Base-by-base conservation (phyloP, 2,329 filamentous ascomycete species). In the Shiraia sp. region DNA sequence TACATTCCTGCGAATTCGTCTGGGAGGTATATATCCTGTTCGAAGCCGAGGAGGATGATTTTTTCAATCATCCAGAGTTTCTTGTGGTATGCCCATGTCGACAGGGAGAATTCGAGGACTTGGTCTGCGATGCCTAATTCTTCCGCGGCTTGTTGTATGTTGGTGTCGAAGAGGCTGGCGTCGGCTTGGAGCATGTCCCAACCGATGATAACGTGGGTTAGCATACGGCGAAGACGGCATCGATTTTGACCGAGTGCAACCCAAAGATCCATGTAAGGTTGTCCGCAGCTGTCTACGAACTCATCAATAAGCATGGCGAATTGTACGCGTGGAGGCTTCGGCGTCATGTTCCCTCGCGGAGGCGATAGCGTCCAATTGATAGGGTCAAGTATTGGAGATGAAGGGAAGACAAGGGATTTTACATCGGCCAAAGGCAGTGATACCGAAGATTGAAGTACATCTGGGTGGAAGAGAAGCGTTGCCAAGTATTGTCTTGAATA, bases 1-100 rank as follows among this genome's bases (percentile, higher is more conserved):
- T 97, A 97, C 87, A 96, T 95, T 16, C 83, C 84, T 1, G 84
- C 80, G 8, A 93, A 77, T 67, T 99, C 93, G 65, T 95, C 87
- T 0, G 83, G 79, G 38, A 92, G 84, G 68, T 97, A 97, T 8
- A 96, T 81, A 30, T 92, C 86, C 10, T 96, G 83, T 69, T 99
- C 93, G 66, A 99, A 97, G 10, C 95, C 93, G 23, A 96, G 82
- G 62, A 96, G 88, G 12, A 96, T 79, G 32, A 95, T 86, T 76
- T 85, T 87, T 63, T 92, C 86, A 79, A 96, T 89, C 59, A 92
- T 82, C 22, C 81, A 82, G n/a, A 96, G 78, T 68, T 96, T 97
- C 70, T 95, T 88, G 45, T 91, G 80, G 58, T 92, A 95, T 0
- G 85, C 82, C 93, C 93, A 99, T 3, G 87, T 90, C 1, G 88